These are phyloP conservation scores for Gaertneriomyces sp. DNA, from an alignment of 192 early-diverging fungal species.

Conservation along the genomic window DNA sequence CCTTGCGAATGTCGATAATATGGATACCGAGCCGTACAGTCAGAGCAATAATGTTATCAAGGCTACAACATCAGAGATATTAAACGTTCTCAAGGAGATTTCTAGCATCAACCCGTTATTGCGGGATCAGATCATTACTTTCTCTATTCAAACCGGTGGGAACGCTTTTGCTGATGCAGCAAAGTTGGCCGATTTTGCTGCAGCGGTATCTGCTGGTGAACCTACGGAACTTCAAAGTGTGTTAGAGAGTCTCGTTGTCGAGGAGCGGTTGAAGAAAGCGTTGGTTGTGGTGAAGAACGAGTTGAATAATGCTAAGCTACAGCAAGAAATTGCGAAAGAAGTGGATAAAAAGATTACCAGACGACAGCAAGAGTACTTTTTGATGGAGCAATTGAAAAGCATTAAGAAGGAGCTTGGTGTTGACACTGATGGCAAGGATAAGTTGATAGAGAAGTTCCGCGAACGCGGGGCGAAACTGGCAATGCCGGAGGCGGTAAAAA, in stretches of 20 bases:
- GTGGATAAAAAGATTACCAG: conserved; percentile 97
- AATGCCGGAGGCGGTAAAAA: conserved; percentile 88
- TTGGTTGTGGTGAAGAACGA: conserved; percentile 96
- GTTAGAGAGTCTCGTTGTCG: conserved; percentile 80
- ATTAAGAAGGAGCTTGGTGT: conserved; percentile 99
- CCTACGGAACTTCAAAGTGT: conserved; percentile 89
- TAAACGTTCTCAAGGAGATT: conserved; percentile 96
- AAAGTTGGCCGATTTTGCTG: conserved; percentile 95
- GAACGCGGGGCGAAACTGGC: conserved; percentile 75
- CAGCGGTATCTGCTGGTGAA: conserved; percentile 91
- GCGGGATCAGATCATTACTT: conserved; percentile 97
- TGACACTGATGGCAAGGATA: conserved; percentile 98
- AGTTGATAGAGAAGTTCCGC: conserved; percentile 90
- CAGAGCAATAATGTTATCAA: conserved; percentile 81
- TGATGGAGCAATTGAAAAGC: conserved; percentile 99
- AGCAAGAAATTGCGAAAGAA: conserved; percentile 95
- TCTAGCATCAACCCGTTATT: conserved; percentile 90
- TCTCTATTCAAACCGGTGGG: conserved; percentile 94
- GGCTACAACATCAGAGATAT: conserved; percentile 91
- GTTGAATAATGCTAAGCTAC: conserved; percentile 93
- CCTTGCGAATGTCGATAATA: conserved; percentile 83
- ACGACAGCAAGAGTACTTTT: conserved; percentile 95
- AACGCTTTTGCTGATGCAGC: conserved; percentile 93
- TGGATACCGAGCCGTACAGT: conserved; percentile 79
- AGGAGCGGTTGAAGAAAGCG: conserved; percentile 88